Conservation (phyloP, 495 filamentous ascomycete genomes). For the Symbiotaphrina buchneri region DNA sequence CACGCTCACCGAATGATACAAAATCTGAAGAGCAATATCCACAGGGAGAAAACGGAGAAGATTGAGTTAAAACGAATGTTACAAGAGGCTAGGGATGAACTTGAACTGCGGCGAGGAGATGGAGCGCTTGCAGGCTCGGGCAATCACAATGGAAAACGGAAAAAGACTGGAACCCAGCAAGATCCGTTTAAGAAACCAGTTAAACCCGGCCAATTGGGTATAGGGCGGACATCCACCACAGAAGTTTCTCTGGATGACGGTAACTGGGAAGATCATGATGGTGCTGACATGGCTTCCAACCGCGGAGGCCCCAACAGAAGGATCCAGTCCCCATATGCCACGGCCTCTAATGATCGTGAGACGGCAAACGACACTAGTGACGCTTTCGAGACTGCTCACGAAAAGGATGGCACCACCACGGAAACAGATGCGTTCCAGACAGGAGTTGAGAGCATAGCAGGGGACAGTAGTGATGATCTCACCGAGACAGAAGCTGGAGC, state of each 20-base stretch:
- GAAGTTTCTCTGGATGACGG: slow-evolving; percentile 48
- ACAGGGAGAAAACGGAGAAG: slow-evolving; percentile 96
- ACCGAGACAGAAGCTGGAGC: slow-evolving; percentile 64
- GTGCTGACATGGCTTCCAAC: slow-evolving; percentile 8
- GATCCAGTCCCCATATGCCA: not conserved
- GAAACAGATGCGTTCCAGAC: slow-evolving; percentile 94
- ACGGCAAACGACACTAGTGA: slow-evolving; percentile 26
- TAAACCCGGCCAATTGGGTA: slow-evolving; percentile 53
- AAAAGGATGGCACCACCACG: slow-evolving; percentile 47
- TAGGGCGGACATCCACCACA: slow-evolving; percentile 45
- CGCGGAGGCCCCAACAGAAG: not conserved
- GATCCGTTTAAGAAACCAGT: slow-evolving; percentile 56
- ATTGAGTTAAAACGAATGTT: slow-evolving; percentile 86
- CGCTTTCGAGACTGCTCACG: slow-evolving; percentile 68
- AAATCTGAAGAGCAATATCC: slow-evolving; percentile 77
- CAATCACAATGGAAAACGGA: slow-evolving; percentile 31
- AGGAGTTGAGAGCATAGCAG: slow-evolving; percentile 58
- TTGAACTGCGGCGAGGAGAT: slow-evolving; percentile 55
- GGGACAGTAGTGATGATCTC: slow-evolving; percentile 55
- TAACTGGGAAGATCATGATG: slow-evolving; percentile 77
- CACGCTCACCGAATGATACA: slow-evolving; percentile 95
- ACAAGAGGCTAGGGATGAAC: slow-evolving; percentile 83
- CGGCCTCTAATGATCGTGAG: slow-evolving; percentile 12
- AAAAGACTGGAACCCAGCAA: slow-evolving; percentile 36
- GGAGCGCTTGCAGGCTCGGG: slow-evolving; percentile 17